Evolutionary conservation across 441 rosid genomes (phyloP).

Genomic region (Raphanus hybrid): DNA sequence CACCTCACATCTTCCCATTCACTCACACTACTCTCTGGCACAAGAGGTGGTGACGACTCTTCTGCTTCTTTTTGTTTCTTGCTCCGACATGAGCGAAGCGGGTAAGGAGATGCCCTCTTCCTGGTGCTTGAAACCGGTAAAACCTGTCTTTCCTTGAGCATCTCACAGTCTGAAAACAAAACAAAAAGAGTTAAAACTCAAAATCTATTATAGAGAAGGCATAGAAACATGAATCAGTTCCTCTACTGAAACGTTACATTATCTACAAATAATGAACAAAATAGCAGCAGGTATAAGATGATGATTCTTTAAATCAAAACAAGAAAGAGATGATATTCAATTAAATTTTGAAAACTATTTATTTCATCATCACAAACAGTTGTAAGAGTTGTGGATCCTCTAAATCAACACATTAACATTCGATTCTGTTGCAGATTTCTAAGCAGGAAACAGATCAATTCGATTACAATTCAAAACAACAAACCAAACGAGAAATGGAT

Average conservation of each 20-base stretch:
- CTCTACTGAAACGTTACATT: too few species aligned
- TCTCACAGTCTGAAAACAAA: conserved; percentile 17
- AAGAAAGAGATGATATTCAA: background rate
- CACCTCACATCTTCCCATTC: background rate
- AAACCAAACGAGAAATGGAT: conserved; percentile 16
- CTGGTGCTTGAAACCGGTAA: conserved; percentile 36
- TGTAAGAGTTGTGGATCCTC: conserved; percentile 12
- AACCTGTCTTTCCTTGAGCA: conserved; percentile 35
- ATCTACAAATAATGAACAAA: too few species aligned
- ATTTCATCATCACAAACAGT: conserved; percentile 30
- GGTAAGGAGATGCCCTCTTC: conserved; percentile 55
- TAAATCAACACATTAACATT: conserved; percentile 16
- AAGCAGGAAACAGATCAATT: conserved; percentile 34
- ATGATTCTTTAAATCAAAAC: background rate
- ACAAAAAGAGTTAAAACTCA: conserved; percentile 3
- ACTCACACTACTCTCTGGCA: too few species aligned
- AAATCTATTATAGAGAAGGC: background rate
- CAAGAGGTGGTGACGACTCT: too few species aligned
- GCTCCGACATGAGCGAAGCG: conserved; percentile 45
- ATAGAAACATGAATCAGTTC: background rate
- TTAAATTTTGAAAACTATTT: conserved; percentile 22
- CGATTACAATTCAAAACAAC: conserved; percentile 14
- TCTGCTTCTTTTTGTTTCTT: conserved; percentile 39
- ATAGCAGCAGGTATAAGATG: too few species aligned
- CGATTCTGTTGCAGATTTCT: background rate